These are phyloP conservation scores for Apiotrichum gamsii DNA, from an alignment of 1,284 basidiomycete genomes.

Conservation along the genomic window DNA sequence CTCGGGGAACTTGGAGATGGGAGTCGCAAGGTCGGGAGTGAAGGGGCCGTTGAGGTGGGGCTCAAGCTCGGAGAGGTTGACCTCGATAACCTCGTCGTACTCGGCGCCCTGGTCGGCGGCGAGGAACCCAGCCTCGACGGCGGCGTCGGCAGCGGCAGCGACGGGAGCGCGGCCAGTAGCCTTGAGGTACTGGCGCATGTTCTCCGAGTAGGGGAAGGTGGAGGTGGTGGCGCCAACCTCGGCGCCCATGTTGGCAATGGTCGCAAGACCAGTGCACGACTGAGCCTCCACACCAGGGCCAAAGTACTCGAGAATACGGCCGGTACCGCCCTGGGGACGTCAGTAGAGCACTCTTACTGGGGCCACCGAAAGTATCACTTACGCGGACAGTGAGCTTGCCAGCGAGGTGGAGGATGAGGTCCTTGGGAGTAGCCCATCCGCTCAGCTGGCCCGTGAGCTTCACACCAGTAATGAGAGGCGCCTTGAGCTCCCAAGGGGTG, in stretches of 20 bases:
- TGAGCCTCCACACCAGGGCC: constrained; percentile 86
- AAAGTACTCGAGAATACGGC: constrained; percentile 94
- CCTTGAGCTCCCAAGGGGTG: constrained; percentile 97
- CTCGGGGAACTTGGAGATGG: constrained; percentile 80
- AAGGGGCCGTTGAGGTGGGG: constrained; percentile 96
- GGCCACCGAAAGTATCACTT: constrained; percentile 30
- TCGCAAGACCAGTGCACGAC: constrained; percentile 92
- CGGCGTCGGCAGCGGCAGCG: constrained; percentile 77
- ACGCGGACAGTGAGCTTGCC: constrained; percentile 91
- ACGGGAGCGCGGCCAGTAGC: constrained; percentile 87
- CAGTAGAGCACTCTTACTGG: neutral
- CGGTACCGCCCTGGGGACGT: constrained; percentile 73
- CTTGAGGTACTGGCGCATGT: constrained; percentile 82
- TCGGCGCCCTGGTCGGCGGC: constrained; percentile 81
- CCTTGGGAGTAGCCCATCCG: constrained; percentile 95
- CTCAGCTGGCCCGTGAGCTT: constrained; percentile 81
- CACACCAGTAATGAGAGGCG: constrained; percentile 83
- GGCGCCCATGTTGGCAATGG: constrained; percentile 97
- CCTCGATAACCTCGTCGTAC: constrained; percentile 92
- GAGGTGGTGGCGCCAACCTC: constrained; percentile 98
- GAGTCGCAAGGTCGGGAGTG: constrained; percentile 94
- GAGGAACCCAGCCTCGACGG: constrained; percentile 72
- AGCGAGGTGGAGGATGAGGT: constrained; percentile 89
- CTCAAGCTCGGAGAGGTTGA: constrained; percentile 86
- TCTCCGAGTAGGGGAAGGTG: constrained; percentile 88